Evolutionary conservation across 257 asterid species (phyloP), one percentile per base, ranked within the genome.

Genomic region (Penstemon eatonii): DNA sequence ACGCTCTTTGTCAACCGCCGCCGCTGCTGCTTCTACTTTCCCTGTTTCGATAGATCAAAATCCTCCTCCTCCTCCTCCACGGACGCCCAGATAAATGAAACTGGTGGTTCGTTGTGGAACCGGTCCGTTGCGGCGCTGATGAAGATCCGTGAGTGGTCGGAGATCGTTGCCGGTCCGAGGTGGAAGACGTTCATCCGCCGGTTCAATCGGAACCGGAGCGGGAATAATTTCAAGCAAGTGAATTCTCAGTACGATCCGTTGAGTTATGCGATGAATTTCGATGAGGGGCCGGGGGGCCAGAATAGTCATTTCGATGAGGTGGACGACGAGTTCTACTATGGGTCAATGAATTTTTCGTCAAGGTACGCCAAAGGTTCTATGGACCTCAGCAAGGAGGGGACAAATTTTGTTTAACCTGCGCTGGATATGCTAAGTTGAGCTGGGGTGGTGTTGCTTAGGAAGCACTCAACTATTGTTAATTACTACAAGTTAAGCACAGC

Each of bases 141-240:
- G 91, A 85, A 86, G 80, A 79, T 87, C 62, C 84, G 95, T 6
- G 93, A 87, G 79, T 87, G 95, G 89, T 90, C 96, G 83, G 96
- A 90, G 85, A 81, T 90, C 76, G 85, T 85, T 1, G 96, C 96
- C 60, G 93, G 96, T 0, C 96, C 96, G 1, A 65, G 88, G 63
- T 90, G 96, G 95, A 90, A 90, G 79, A 90, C 95, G 54, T 90
- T 90, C 70, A 87, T 87, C 53, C 82, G 96, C 4, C 85, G 95
- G 62, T 90, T 90, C 80, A 88, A 82, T 66, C 85, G 97, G 80
- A 79, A n/a, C 59, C 80, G 86, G 57, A 82, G 84, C 79, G 72
- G 71, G 18, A 63, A 60, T 41, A 58, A 41, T 43, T 40, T 13
- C 66, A 76, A 47, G 72, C 82, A 81, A 62, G 71, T 60, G 80